Evolutionary conservation across 1,284 basidiomycete genomes (phyloP), one percentile per base, ranked within the genome.

Genomic region (Rhizoctonia solani): DNA sequence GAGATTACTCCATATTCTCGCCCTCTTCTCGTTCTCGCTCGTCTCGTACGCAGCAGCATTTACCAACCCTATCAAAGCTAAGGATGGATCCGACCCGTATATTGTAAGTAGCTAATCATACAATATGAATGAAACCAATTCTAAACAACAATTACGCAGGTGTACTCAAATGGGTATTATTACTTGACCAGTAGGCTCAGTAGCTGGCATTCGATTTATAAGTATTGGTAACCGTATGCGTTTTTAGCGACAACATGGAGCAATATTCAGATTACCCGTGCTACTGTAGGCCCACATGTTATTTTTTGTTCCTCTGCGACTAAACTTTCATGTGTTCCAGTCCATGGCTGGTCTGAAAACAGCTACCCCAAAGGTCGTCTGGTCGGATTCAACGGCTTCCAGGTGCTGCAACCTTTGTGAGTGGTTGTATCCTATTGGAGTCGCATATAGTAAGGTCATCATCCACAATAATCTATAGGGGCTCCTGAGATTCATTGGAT

Each of bases 361-460:
- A 14, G 78, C 77, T 1, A 71, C 74, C 1, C 76, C 77, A 1
- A 79, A 77, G 59, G 73, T 76, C 2, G 71, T 79, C 23, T 80
- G 77, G 75, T 73, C 74, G 3, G 77, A 78, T 67, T 74, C 69
- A 50, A 79, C 76, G 21, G 69, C 79, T 25, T 74, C 75, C 47
- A 72, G 78, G 58, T 79, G 78, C 69, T 79, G 79, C 72, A 79
- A 79, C 66, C 46, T 80, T 4, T 79, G 78, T 4, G 74, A 72
- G 67, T 58, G 37, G 29, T 8, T n/a, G 19, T 5, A 16, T n/a
- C 39, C 19, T n/a, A 30, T 11, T 47, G 4, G 32, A 34, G 32
- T 34, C 32, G 4, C 32, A 4, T 37, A 34, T 21, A 3, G 1
- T 23, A n/a, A 5, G 1, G 29, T 19, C 16, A 5, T 5, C n/a